Conservation (phyloP, 768 basidiomycete genomes). For the Pisolithus albus region DNA sequence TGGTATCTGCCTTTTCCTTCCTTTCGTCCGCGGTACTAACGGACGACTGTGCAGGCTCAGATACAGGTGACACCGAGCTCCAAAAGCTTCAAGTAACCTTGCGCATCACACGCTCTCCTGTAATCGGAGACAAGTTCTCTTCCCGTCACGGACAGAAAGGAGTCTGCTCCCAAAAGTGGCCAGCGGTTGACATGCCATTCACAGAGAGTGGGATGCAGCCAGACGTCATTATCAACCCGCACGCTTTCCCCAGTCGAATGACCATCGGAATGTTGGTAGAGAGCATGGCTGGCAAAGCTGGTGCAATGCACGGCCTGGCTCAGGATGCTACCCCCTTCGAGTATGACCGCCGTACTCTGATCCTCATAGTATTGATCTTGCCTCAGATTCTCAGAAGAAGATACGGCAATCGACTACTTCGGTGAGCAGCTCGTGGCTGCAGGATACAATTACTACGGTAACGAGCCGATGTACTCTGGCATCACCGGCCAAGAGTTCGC, state of each 20-base stretch:
- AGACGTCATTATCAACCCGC: conserved; percentile 98
- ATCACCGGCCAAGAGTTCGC: conserved; percentile 98
- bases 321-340: conserved; percentile 99
- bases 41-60: conserved; percentile 53
- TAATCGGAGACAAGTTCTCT: conserved; percentile 99
- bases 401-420: conserved; percentile 97
- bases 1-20: conserved; percentile 40
- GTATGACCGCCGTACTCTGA: conserved; percentile 38
- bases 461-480: conserved; percentile 99
- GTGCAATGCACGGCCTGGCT: conserved; percentile 95
- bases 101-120: conserved; percentile 88
- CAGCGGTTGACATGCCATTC: conserved; percentile 97
- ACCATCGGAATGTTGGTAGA: conserved; percentile 99
- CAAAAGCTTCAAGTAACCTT: conserved; percentile 93
- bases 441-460: conserved; percentile 98
- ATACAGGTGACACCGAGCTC: conserved; percentile 79
- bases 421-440: conserved; percentile 89
- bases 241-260: conserved; percentile 99
- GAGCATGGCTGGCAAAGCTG: conserved; percentile 99
- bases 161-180: conserved; percentile 99
- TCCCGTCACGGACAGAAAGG: conserved; percentile 99
- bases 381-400: conserved; percentile 84
- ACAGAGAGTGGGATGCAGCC: conserved; percentile 98
- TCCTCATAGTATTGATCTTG: conserved; percentile 7
- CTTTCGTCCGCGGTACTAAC: background rate